Evolutionary conservation across 164 flowering plant genomes (phyloP).

Genomic region (Chloranthus sessilifolius): DNA sequence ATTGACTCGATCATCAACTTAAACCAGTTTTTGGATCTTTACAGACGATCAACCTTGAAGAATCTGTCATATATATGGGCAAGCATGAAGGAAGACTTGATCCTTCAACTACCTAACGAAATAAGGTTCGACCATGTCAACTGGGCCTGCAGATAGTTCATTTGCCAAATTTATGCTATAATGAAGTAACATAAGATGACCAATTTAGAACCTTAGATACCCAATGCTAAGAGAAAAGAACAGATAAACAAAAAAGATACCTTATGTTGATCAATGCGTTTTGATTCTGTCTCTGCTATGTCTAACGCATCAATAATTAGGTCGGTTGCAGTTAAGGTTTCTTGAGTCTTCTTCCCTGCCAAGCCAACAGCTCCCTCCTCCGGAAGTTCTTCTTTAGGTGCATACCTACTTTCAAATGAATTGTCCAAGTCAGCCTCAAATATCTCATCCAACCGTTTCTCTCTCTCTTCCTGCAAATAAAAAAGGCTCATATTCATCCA

Average conservation of each 20-base stretch:
- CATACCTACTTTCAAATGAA: slow-evolving; percentile 60
- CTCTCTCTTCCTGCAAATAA: slow-evolving; percentile 87
- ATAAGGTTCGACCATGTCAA: no score
- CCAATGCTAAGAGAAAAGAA: not conserved
- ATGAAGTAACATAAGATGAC: no score
- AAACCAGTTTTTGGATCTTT: no score
- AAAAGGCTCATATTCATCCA: not conserved
- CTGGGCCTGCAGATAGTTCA: no score
- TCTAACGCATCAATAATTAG: slow-evolving; percentile 80
- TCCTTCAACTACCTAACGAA: no score
- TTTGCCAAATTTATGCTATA: not conserved
- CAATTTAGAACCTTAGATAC: no score
- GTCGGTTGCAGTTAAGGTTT: slow-evolving; percentile 80
- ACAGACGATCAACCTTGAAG: no score
- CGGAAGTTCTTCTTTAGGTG: slow-evolving; percentile 69
- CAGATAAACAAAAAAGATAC: slow-evolving; percentile 24
- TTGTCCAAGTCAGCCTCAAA: slow-evolving; percentile 79
- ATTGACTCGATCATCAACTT: no score
- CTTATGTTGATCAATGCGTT: slow-evolving; percentile 69
- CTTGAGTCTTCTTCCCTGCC: slow-evolving; percentile 88
- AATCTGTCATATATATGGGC: no score
- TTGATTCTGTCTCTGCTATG: slow-evolving; percentile 65
- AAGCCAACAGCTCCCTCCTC: slow-evolving; percentile 87
- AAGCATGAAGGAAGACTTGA: no score
- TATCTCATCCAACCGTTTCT: slow-evolving; percentile 87